A percentile compares a stretch with the other conserved stretches of the same genome.
phyloP scores from a whole-genome alignment of 2,329 filamentous ascomycete genomes.

The Geosmithia morbida region DNA sequence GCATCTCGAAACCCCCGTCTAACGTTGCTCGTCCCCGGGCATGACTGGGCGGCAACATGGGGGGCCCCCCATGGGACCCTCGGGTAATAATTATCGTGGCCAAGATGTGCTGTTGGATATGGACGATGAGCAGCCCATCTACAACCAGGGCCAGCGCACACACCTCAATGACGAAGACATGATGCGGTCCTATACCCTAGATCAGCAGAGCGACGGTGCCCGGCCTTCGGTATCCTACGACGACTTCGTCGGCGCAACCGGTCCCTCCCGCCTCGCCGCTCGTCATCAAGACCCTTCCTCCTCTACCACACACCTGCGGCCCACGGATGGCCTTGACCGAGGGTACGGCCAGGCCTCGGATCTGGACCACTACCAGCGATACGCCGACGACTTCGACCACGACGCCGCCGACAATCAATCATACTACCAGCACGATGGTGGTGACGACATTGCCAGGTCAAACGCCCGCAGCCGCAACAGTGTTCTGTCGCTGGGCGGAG shows the following conservation, averaged over 20 bases:
- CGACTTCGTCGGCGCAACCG: constrained; percentile 64
- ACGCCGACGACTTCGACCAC: constrained; percentile 79
- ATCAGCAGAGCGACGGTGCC: constrained; percentile 46
- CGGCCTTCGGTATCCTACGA: constrained; percentile 89
- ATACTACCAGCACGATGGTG: constrained; percentile 62
- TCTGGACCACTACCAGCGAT: constrained; percentile 77
- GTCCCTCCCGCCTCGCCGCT: constrained; percentile 15
- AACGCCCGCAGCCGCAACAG: constrained; percentile 72
- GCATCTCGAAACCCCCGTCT: constrained; percentile 13
- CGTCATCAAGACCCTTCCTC: constrained; percentile 9
- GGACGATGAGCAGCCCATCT: constrained; percentile 55
- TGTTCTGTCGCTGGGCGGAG: constrained; percentile 74
- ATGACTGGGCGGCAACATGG: constrained; percentile 45
- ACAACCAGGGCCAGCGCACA: constrained; percentile 63
- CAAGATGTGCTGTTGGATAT: constrained; percentile 57
- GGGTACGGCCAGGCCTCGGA: constrained; percentile 65
- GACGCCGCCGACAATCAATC: constrained; percentile 62
- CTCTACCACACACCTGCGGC: constrained; percentile 2
- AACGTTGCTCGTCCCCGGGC: constrained; percentile 25
- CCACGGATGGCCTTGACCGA: constrained; percentile 31
- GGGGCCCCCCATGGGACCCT: constrained; percentile 24
- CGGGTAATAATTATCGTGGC: constrained; percentile 12
- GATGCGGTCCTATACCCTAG: constrained; percentile 58
- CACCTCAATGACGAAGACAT: constrained; percentile 73
- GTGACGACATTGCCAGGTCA: constrained; percentile 32